phyloP scores from a whole-genome alignment of 768 basidiomycete genomes.

The Russula ochroleuca region DNA sequence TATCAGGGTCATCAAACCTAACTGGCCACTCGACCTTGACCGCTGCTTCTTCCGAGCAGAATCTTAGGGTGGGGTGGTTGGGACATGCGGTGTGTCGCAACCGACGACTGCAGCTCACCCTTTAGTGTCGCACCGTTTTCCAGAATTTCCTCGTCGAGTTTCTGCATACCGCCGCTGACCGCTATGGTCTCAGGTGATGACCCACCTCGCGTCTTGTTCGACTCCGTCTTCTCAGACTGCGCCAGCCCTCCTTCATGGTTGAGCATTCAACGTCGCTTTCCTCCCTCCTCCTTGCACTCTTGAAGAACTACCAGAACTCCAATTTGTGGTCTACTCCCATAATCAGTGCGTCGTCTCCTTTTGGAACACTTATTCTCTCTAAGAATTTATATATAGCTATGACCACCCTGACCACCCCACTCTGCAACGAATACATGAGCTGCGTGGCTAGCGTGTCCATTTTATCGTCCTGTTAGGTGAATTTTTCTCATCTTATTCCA shows the following conservation, averaged over 20 bases:
- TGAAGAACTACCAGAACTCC: slow-evolving; percentile 39
- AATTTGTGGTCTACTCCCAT: slow-evolving; percentile 41
- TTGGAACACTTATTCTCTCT: too few species aligned
- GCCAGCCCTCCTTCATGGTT: slow-evolving; percentile 34
- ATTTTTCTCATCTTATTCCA: too few species aligned
- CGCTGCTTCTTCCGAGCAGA: slow-evolving; percentile 6
- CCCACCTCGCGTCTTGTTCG: slow-evolving; percentile 38
- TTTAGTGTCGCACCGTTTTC: background rate
- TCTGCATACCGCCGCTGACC: slow-evolving; percentile 20
- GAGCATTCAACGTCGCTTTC: slow-evolving; percentile 34
- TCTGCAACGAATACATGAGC: slow-evolving; percentile 23
- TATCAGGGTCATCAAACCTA: slow-evolving; percentile 32
- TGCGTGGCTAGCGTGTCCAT: too few species aligned
- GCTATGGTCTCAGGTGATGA: slow-evolving; percentile 9
- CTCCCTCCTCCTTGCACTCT: slow-evolving; percentile 37
- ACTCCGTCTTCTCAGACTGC: slow-evolving; percentile 41
- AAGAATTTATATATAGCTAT: slow-evolving; percentile 33
- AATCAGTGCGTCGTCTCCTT: slow-evolving; percentile 38
- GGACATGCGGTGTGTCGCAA: too few species aligned
- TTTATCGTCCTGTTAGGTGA: too few species aligned
- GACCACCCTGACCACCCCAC: slow-evolving; percentile 41
- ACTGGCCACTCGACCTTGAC: slow-evolving; percentile 26
- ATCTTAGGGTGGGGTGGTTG: slow-evolving; percentile 36
- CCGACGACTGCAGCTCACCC: too few species aligned
- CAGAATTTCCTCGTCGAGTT: slow-evolving; percentile 35